phyloP scores from a whole-genome alignment of 805 yeast species.

The Blastobotrys robertii region DNA sequence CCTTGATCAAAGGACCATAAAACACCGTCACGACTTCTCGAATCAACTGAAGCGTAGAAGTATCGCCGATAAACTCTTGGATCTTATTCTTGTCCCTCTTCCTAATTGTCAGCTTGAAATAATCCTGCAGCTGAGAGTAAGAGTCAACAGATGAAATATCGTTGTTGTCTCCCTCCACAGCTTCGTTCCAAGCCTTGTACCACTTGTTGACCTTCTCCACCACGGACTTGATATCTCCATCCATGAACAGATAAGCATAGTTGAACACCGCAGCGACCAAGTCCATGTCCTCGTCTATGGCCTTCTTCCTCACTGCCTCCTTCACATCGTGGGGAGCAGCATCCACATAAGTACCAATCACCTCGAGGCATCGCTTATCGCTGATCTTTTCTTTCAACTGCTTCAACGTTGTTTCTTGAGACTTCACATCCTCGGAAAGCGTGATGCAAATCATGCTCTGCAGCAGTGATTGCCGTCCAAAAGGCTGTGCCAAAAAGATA shows the following conservation, averaged over 20 bases:
- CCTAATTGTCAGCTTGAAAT: conserved; percentile 54
- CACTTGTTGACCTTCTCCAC: conserved; percentile 12
- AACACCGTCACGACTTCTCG: conserved; percentile 64
- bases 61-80: conserved; percentile 76
- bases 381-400: conserved; percentile 35
- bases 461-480: conserved; percentile 56
- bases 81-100: conserved; percentile 67
- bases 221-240: neutral
- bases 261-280: conserved; percentile 19
- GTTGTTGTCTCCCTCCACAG: conserved; percentile 20
- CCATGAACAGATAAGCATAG: conserved; percentile 11
- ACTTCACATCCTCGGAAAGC: conserved; percentile 63
- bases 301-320: conserved; percentile 25
- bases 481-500: conserved; percentile 70
- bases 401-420: conserved; percentile 44
- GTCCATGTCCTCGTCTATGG: conserved; percentile 21
- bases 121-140: conserved; percentile 47
- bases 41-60: conserved; percentile 64
- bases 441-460: conserved; percentile 68
- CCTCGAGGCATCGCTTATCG: conserved; percentile 15
- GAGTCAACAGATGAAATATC: conserved; percentile 31
- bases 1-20: conserved; percentile 61
- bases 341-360: conserved; percentile 16
- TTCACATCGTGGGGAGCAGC: conserved; percentile 16
- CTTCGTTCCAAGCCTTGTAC: conserved; percentile 29